A percentile compares a stretch with the other conserved stretches of the same genome.
These are phyloP conservation scores for Gleditsia sinensis DNA, from an alignment of 306 rosid species.

Conservation along the genomic window DNA sequence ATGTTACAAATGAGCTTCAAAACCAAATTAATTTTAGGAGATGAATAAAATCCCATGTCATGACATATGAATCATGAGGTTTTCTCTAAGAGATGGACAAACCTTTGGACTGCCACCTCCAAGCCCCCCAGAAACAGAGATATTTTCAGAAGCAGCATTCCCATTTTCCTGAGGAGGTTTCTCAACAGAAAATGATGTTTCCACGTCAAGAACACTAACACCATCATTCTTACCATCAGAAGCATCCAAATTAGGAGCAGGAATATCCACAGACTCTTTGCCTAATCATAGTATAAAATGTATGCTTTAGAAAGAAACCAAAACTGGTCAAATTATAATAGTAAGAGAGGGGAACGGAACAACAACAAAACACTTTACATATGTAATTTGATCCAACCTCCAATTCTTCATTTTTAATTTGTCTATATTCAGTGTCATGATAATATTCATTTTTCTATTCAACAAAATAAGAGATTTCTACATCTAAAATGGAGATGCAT, in stretches of 20 bases:
- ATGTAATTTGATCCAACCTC: neutral
- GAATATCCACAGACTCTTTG: conserved; percentile 42
- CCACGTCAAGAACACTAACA: conserved; percentile 44
- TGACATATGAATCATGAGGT: too few species aligned
- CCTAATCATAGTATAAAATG: conserved; percentile 38
- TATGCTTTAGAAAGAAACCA: conserved; percentile 21
- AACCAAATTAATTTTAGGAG: neutral
- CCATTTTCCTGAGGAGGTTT: conserved; percentile 71
- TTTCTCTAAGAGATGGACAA: conserved; percentile 14
- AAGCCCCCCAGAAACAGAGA: conserved; percentile 54
- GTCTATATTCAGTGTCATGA: neutral
- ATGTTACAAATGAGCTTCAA: conserved; percentile 32
- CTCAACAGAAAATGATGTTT: conserved; percentile 62
- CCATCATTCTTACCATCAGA: conserved; percentile 44
- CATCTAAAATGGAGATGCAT: neutral
- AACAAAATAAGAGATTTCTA: neutral
- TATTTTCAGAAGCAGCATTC: conserved; percentile 48
- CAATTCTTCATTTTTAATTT: neutral
- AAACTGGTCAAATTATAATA: neutral
- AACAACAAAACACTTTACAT: neutral
- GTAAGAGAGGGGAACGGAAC: neutral
- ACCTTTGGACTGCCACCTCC: conserved; percentile 98
- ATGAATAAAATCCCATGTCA: too few species aligned
- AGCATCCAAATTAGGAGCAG: conserved; percentile 45
- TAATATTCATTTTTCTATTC: neutral